phyloP scores from a whole-genome alignment of 495 filamentous ascomycete species.

The Stereocaulon alpinum region DNA sequence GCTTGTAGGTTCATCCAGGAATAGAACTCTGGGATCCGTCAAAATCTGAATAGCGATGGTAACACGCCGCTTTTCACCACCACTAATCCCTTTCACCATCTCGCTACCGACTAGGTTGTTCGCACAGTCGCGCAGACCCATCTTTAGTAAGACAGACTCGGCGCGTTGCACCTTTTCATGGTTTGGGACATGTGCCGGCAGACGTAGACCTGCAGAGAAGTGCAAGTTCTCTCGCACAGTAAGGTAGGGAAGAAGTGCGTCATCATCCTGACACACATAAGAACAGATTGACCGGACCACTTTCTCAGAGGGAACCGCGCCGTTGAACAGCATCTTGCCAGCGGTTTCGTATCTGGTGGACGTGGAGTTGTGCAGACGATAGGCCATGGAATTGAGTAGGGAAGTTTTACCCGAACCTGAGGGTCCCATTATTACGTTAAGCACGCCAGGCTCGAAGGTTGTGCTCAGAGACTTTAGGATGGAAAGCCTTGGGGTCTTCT shows the following conservation, averaged over 20 bases:
- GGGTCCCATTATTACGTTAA: conserved; percentile 73
- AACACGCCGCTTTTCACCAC: conserved; percentile 65
- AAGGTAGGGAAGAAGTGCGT: conserved; percentile 59
- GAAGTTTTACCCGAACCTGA: conserved; percentile 67
- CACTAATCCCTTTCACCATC: conserved; percentile 63
- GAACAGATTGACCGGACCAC: conserved; percentile 61
- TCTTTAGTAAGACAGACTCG: conserved; percentile 59
- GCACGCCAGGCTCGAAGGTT: conserved; percentile 47
- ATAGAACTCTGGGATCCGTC: conserved; percentile 56
- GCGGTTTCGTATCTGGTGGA: conserved; percentile 42
- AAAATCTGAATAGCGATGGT: conserved; percentile 68
- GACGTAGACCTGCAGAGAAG: conserved; percentile 56
- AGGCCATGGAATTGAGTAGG: conserved; percentile 57
- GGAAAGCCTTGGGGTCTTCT: conserved; percentile 36
- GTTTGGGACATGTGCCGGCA: conserved; percentile 56
- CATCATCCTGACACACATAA: conserved; percentile 68
- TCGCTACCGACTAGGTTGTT: conserved; percentile 63
- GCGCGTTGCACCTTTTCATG: conserved; percentile 53
- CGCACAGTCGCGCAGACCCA: conserved; percentile 69
- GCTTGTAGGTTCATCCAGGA: conserved; percentile 67
- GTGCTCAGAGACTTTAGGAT: conserved; percentile 56
- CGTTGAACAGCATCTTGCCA: conserved; percentile 58
- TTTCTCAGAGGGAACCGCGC: conserved; percentile 48
- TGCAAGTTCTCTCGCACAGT: conserved; percentile 63
- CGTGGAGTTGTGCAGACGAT: conserved; percentile 46